Evolutionary conservation across 1,284 basidiomycete species (phyloP).

Genomic region (Trichosporon sp.): DNA sequence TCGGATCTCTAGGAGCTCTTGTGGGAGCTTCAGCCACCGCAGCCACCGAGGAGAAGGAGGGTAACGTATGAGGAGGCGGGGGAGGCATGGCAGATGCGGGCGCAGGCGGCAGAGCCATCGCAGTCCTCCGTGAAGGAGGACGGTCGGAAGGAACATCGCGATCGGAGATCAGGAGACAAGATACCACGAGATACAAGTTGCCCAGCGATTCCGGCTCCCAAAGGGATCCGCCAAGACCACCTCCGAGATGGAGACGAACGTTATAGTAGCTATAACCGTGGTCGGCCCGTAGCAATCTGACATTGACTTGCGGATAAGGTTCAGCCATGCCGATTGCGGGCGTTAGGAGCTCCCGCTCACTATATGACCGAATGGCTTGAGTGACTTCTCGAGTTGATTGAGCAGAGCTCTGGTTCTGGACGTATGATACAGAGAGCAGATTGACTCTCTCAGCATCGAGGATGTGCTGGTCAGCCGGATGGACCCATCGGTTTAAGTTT

Average conservation of each 20-base stretch:
- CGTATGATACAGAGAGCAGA: slow-evolving; percentile 28
- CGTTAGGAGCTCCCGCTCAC: slow-evolving; percentile 33
- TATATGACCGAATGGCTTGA: slow-evolving; percentile 3
- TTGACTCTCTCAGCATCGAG: slow-evolving; percentile 28
- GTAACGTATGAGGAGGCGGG: slow-evolving; percentile 9
- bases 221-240: slow-evolving; percentile 36
- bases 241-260: slow-evolving; percentile 40
- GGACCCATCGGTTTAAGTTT: slow-evolving; percentile 34
- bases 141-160: slow-evolving; percentile 18
- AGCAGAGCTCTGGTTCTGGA: slow-evolving; percentile 16
- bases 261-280: slow-evolving; percentile 32
- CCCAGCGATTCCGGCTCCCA: slow-evolving; percentile 33
- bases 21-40: slow-evolving; percentile 8
- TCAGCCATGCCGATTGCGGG: slow-evolving; percentile 42
- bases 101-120: neutral
- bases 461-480: slow-evolving; percentile 32
- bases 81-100: slow-evolving; percentile 7
- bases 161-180: slow-evolving; percentile 29
- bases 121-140: neutral
- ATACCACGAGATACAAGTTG: slow-evolving; percentile 38
- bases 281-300: slow-evolving; percentile 32
- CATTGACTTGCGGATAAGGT: slow-evolving; percentile 43
- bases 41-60: slow-evolving; percentile 18
- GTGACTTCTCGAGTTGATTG: slow-evolving; percentile 25
- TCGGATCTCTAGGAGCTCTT: neutral